Conservation (phyloP, 352 stramenopile genomes). For the Pythium utonaiense region DNA sequence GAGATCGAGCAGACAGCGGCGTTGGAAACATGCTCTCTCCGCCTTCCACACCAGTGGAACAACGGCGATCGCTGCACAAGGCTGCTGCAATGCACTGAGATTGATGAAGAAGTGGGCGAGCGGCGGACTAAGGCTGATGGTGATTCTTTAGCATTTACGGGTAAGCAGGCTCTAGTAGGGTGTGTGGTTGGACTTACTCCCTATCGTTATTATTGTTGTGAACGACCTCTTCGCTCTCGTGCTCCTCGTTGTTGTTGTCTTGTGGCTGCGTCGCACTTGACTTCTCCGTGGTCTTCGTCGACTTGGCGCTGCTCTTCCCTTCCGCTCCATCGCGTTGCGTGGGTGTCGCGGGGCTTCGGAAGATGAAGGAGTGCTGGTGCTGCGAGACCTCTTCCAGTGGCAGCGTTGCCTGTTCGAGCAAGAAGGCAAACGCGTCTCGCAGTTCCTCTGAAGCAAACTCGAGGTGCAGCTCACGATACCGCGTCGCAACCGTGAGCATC, state of each 20-base stretch:
- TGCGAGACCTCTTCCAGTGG: conserved; percentile 29
- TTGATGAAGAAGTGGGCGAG: neutral
- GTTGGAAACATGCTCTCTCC: conserved; percentile 7
- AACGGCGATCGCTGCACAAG: conserved; percentile 13
- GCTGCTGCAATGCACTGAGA: conserved; percentile 2
- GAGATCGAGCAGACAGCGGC: conserved; percentile 14
- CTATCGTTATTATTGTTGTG: neutral
- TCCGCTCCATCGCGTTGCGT: neutral
- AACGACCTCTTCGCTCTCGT: neutral
- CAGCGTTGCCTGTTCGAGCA: conserved; percentile 63
- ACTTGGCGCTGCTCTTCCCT: neutral
- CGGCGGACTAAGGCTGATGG: neutral
- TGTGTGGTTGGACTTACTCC: neutral
- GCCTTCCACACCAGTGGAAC: conserved; percentile 2
- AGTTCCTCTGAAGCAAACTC: conserved; percentile 64
- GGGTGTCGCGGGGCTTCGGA: conserved; percentile 6
- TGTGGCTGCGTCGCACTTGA: neutral
- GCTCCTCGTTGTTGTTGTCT: neutral
- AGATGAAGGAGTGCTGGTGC: conserved; percentile 15
- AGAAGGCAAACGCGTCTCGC: conserved; percentile 63
- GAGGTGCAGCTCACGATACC: conserved; percentile 64
- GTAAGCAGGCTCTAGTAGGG: neutral
- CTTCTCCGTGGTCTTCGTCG: neutral
- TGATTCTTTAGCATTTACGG: neutral
- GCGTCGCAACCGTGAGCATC: conserved; percentile 57